Evolutionary conservation across 2,329 filamentous ascomycete genomes (phyloP), one percentile per base, ranked within the genome.

Genomic region (Myotisia sp.): DNA sequence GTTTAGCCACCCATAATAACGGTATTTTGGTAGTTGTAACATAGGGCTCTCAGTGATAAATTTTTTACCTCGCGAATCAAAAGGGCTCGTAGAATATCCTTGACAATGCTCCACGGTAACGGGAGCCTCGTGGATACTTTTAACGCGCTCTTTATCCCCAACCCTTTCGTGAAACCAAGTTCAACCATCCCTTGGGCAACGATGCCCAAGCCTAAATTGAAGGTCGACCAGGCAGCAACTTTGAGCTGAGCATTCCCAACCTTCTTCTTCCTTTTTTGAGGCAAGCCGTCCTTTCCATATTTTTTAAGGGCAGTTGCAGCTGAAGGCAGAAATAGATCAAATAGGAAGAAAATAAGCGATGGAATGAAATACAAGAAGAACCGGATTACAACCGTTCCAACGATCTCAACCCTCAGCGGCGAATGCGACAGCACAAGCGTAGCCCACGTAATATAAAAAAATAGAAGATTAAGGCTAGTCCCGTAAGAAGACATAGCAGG

Each of bases 401-500:
- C 63, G 1, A 90, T 53, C 53, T 92, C 83, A 37, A 93, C 72
- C 38, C 73, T 70, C 10, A 90, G 63, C 0, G 81, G 75, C 1
- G 77, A 67, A 47, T 92, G 79, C 5, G 79, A 79, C 3, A 87
- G 63, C 24, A 92, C 74, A 20, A 94, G 68, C 0, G 82, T 87
- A 4, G 75, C 74, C 85, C 85, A 93, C 46, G 82, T 87, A 62
- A 92, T 71, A 55, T 85, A 87, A 58, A 93, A 90, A 63, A 92
- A 86, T 42, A 92, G 62, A 16, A 92, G 61, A 54, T 90, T 93
- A 42, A 92, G 64, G 1, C 77, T 85, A 1, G 84, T 87, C 26
- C 65, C 77, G 62, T 79, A 85, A 5, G 79, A 78, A 5, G 72
- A 69, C 38, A 74, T 53, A 29, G 68, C 63, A 2, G 73, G 70